These are phyloP conservation scores for Podaxis sp. DNA, from an alignment of 768 basidiomycete genomes.

Conservation along the genomic window DNA sequence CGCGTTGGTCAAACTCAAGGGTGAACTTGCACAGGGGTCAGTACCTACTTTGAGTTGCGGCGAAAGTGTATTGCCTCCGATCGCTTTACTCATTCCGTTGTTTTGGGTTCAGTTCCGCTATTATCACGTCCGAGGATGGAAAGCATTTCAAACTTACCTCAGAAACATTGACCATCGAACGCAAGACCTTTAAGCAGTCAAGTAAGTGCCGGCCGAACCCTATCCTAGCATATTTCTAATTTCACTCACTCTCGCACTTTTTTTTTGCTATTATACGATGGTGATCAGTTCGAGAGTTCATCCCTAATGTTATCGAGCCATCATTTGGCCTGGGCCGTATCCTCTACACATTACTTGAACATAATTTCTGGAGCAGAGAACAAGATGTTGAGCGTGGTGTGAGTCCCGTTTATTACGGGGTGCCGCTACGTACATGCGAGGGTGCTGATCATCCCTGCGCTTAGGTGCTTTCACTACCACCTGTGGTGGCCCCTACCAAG, in stretches of 20 bases:
- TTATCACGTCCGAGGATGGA: conserved; percentile 58
- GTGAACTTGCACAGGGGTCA: conserved; percentile 74
- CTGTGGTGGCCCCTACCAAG: conserved; percentile 92
- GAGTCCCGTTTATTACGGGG: conserved; percentile 29
- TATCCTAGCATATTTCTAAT: neutral
- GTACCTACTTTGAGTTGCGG: conserved; percentile 22
- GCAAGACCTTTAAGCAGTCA: conserved; percentile 85
- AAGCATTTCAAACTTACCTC: conserved; percentile 70
- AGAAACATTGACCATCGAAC: conserved; percentile 74
- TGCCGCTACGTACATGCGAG: neutral
- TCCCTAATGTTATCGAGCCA: conserved; percentile 97
- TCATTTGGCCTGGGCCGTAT: conserved; percentile 98
- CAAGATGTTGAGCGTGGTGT: conserved; percentile 89
- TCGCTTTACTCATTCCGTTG: conserved; percentile 12
- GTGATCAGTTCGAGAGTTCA: conserved; percentile 83
- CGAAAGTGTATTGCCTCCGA: neutral
- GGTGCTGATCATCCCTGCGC: conserved; percentile 14
- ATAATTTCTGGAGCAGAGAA: conserved; percentile 94
- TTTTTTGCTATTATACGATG: conserved; percentile 20
- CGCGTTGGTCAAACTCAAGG: conserved; percentile 63
- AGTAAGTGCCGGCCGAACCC: conserved; percentile 43
- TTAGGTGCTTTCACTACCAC: conserved; percentile 87
- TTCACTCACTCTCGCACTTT: conserved; percentile 5
- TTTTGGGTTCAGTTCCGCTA: conserved; percentile 43
- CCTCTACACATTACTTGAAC: conserved; percentile 90